phyloP scores from a whole-genome alignment of 2,329 filamentous ascomycete genomes.

The Gyromitra esculenta region DNA sequence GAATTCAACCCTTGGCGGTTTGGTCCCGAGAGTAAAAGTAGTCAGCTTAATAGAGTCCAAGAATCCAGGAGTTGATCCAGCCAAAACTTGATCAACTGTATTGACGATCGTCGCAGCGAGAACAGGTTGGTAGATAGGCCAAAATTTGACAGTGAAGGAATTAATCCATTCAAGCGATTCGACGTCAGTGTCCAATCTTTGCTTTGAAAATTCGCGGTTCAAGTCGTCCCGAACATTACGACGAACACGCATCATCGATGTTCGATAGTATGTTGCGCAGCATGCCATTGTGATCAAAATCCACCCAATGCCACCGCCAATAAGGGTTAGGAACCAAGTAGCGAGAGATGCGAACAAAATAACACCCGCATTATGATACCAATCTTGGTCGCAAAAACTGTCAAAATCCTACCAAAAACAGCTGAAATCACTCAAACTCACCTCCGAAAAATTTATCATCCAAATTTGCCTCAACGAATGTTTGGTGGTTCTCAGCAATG shows the following conservation, averaged over 20 bases:
- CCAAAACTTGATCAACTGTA: slow-evolving; percentile 94
- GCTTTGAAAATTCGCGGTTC: slow-evolving; percentile 85
- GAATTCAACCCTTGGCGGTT: slow-evolving; percentile 94
- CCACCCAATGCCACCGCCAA: slow-evolving; percentile 93
- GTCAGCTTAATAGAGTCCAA: slow-evolving; percentile 93
- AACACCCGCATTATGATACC: slow-evolving; percentile 97
- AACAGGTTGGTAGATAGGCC: slow-evolving; percentile 97
- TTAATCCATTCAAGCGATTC: slow-evolving; percentile 99
- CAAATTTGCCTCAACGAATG: slow-evolving; percentile 82
- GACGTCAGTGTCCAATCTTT: slow-evolving; percentile 84
- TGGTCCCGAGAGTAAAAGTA: slow-evolving; percentile 91
- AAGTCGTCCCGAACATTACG: slow-evolving; percentile 97
- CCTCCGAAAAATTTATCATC: slow-evolving; percentile 91
- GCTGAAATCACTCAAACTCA: slow-evolving; percentile 59
- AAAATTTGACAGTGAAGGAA: slow-evolving; percentile 97
- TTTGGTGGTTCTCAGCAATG: slow-evolving; percentile 75
- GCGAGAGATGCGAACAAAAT: slow-evolving; percentile 91
- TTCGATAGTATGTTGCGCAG: slow-evolving; percentile 95
- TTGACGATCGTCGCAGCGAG: slow-evolving; percentile 90
- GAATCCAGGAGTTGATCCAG: slow-evolving; percentile 88
- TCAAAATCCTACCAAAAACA: slow-evolving; percentile 29
- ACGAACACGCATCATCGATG: slow-evolving; percentile 89
- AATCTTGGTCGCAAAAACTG: slow-evolving; percentile 69
- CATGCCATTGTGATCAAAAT: slow-evolving; percentile 90
- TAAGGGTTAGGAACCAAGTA: slow-evolving; percentile 87